phyloP scores from a whole-genome alignment of 306 rosid species.

The Quercus suber region DNA sequence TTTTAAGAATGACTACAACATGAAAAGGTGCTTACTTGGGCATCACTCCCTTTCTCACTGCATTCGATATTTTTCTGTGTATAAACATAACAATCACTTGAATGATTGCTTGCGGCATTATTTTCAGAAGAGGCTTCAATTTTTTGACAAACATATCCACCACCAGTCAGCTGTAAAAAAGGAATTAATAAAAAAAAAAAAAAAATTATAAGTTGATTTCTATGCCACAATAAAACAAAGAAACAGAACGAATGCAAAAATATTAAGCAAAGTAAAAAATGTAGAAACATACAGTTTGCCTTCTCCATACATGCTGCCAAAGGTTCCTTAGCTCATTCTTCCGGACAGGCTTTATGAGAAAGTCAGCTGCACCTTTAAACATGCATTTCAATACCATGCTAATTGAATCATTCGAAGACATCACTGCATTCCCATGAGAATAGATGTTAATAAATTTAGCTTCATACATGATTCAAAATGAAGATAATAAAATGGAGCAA shows the following conservation, averaged over 20 bases:
- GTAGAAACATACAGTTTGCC: slow-evolving; percentile 61
- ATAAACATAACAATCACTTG: slow-evolving; percentile 56
- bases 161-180: slow-evolving; percentile 38
- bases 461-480: too few species aligned
- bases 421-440: slow-evolving; percentile 51
- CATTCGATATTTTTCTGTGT: slow-evolving; percentile 52
- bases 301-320: slow-evolving; percentile 99
- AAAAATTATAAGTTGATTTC: too few species aligned
- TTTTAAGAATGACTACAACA: neutral
- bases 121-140: slow-evolving; percentile 79
- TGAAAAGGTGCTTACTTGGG: slow-evolving; percentile 59
- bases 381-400: slow-evolving; percentile 86
- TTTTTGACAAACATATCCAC: slow-evolving; percentile 39
- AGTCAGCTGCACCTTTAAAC: slow-evolving; percentile 92
- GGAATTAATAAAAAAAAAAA: too few species aligned
- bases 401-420: slow-evolving; percentile 83
- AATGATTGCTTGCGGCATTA: slow-evolving; percentile 65
- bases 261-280: neutral
- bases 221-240: slow-evolving; percentile 15
- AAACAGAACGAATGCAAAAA: slow-evolving; percentile 6
- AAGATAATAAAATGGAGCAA: too few species aligned
- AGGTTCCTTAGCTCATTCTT: slow-evolving; percentile 85
- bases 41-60: slow-evolving; percentile 81
- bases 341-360: slow-evolving; percentile 90
- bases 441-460: too few species aligned